A percentile compares a stretch with the other conserved stretches of the same genome.
Conservation (phyloP, 1,139 yeast species). For the Yamadazyma triangularis region DNA sequence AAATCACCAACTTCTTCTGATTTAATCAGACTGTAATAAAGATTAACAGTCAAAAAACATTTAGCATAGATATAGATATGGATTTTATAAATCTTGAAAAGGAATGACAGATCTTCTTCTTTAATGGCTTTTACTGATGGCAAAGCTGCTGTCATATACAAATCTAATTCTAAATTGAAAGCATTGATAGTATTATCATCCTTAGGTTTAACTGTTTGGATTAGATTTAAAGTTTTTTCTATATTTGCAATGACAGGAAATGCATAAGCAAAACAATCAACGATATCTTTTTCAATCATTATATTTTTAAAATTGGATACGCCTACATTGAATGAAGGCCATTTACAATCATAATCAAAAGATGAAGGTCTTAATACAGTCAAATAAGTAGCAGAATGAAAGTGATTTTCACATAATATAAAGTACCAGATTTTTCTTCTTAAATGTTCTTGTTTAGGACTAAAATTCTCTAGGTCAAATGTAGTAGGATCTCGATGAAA, state of each 20-base stretch:
- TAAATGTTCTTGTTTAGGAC: conserved; percentile 25
- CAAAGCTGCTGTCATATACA: not conserved
- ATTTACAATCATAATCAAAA: conserved; percentile 7
- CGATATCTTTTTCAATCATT: conserved; percentile 7
- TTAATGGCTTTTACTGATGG: not conserved
- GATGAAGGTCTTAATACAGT: conserved; percentile 2
- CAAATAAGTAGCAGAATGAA: conserved; percentile 5
- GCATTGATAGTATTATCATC: conserved; percentile 1
- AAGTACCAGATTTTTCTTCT: conserved; percentile 45
- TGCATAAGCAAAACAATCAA: conserved; percentile 5
- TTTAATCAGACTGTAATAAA: conserved; percentile 3
- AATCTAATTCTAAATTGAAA: not conserved
- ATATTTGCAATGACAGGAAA: conserved; percentile 3
- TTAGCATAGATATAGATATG: conserved; percentile 2
- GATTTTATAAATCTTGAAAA: conserved; percentile 4
- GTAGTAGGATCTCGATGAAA: conserved; percentile 47
- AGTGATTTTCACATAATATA: conserved; percentile 5
- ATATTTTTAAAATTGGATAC: conserved; percentile 7
- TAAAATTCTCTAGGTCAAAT: conserved; percentile 19
- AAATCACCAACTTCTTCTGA: conserved; percentile 5
- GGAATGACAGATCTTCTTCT: conserved; percentile 3
- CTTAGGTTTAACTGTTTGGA: conserved; percentile 3
- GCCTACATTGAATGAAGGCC: conserved; percentile 6
- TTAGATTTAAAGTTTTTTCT: conserved; percentile 1
- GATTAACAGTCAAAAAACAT: conserved; percentile 2